These are phyloP conservation scores for Aspergillus saccharolyticus DNA, from an alignment of 495 filamentous ascomycete genomes.

Conservation along the genomic window DNA sequence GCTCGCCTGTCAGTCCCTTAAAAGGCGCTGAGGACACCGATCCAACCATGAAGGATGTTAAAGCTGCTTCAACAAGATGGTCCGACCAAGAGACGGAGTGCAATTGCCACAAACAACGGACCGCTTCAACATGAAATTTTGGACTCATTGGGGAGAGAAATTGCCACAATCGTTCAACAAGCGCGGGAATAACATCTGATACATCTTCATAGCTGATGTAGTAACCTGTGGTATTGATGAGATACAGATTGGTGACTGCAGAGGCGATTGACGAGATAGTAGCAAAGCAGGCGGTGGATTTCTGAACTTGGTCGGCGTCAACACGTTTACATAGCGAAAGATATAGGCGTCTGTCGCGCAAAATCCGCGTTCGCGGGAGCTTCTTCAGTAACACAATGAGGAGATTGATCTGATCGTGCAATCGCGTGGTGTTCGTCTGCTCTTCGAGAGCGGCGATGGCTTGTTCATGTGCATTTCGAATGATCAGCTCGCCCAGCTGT, in stretches of 20 bases:
- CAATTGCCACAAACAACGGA: slow-evolving; percentile 78
- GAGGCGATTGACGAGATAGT: slow-evolving; percentile 55
- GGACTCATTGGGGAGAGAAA: slow-evolving; percentile 75
- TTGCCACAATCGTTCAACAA: slow-evolving; percentile 69
- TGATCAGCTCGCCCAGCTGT: slow-evolving; percentile 54
- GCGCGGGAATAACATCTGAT: slow-evolving; percentile 57
- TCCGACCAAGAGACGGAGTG: slow-evolving; percentile 59
- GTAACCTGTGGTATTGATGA: slow-evolving; percentile 40
- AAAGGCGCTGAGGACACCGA: slow-evolving; percentile 22
- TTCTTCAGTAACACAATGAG: slow-evolving; percentile 56
- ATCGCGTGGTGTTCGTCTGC: slow-evolving; percentile 18
- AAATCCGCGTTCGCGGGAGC: slow-evolving; percentile 46
- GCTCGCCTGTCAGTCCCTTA: slow-evolving; percentile 31
- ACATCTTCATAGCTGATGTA: slow-evolving; percentile 53
- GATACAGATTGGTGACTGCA: slow-evolving; percentile 58
- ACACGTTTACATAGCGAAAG: slow-evolving; percentile 46
- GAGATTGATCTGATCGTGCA: slow-evolving; percentile 41
- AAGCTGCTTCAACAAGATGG: slow-evolving; percentile 69
- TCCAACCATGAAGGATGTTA: slow-evolving; percentile 67
- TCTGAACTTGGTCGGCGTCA: slow-evolving; percentile 14
- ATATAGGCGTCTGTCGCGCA: slow-evolving; percentile 52
- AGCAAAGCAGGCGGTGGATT: slow-evolving; percentile 34
- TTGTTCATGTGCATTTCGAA: slow-evolving; percentile 55
- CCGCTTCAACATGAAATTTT: slow-evolving; percentile 89
- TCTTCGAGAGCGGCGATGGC: slow-evolving; percentile 37